phyloP scores from a whole-genome alignment of 352 stramenopile species.

The Pythium chondricola region DNA sequence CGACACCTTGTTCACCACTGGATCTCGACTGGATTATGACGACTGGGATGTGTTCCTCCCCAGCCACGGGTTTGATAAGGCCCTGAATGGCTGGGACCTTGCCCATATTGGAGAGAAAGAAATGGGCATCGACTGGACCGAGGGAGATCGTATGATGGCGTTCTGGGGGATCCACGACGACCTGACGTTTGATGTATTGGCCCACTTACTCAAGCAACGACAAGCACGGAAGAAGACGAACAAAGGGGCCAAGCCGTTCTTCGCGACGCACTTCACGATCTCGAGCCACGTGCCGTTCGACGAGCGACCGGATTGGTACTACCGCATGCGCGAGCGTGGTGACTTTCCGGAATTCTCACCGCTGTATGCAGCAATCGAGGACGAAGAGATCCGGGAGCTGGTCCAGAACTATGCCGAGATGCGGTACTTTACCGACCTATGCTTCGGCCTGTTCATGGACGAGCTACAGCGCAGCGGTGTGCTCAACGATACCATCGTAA shows the following conservation, averaged over 20 bases:
- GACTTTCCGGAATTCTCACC: constrained; percentile 34
- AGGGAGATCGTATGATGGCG: constrained; percentile 47
- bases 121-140: constrained; percentile 38
- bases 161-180: constrained; percentile 74
- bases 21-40: constrained; percentile 49
- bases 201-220: constrained; percentile 36
- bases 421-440: constrained; percentile 57
- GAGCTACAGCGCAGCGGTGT: constrained; percentile 40
- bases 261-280: constrained; percentile 66
- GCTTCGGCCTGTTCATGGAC: constrained; percentile 53
- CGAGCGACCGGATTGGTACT: constrained; percentile 56
- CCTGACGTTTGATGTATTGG: constrained; percentile 50
- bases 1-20: constrained; percentile 56
- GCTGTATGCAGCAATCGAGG: constrained; percentile 27
- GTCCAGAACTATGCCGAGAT: constrained; percentile 59
- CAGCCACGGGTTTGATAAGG: constrained; percentile 48
- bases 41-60: constrained; percentile 55
- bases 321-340: constrained; percentile 23
- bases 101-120: constrained; percentile 40
- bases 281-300: constrained; percentile 65
- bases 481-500: constrained; percentile 61
- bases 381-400: constrained; percentile 32
- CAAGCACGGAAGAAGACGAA: constrained; percentile 8
- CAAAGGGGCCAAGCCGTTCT: constrained; percentile 31
- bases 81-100: constrained; percentile 32